Conservation (phyloP, 495 filamentous ascomycete species). For the Penicillium subrubescens region DNA sequence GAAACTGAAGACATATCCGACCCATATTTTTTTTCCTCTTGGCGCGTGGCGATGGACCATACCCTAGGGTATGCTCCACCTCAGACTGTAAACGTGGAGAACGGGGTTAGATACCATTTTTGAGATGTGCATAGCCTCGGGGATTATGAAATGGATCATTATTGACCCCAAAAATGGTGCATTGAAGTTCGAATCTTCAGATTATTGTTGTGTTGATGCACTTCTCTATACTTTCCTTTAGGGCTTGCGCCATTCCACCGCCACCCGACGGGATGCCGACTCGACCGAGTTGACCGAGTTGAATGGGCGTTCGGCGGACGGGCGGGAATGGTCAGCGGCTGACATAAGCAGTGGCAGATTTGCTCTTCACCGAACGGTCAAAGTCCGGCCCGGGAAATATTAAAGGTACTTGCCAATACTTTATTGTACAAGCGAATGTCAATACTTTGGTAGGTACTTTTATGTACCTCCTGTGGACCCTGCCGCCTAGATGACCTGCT, state of each 20-base stretch:
- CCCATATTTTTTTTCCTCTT: constrained; percentile 27
- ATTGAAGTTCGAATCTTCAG: not conserved
- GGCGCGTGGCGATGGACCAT: constrained; percentile 26
- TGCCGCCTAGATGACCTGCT: not conserved
- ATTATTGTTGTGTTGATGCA: not conserved
- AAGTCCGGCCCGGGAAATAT: not conserved
- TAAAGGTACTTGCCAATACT: not conserved
- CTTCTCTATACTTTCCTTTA: not conserved
- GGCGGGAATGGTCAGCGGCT: not conserved
- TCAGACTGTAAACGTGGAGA: constrained; percentile 3
- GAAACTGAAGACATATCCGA: constrained; percentile 16
- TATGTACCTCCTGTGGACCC: not conserved
- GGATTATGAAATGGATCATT: not conserved
- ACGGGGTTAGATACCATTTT: not conserved
- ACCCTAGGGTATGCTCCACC: constrained; percentile 12
- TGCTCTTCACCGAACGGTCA: not conserved
- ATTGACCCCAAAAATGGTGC: not conserved
- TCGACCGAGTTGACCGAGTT: not conserved
- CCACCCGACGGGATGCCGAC: constrained; percentile 6
- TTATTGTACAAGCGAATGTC: too few relatives aligned
- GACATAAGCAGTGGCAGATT: not conserved
- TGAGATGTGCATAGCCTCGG: not conserved
- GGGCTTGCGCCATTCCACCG: not conserved
- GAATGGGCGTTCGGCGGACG: not conserved
- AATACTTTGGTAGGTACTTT: not conserved